A percentile compares a stretch with the other conserved stretches of the same genome.
Conservation (phyloP, 2,329 filamentous ascomycete species). For the Catunica adiposa region DNA sequence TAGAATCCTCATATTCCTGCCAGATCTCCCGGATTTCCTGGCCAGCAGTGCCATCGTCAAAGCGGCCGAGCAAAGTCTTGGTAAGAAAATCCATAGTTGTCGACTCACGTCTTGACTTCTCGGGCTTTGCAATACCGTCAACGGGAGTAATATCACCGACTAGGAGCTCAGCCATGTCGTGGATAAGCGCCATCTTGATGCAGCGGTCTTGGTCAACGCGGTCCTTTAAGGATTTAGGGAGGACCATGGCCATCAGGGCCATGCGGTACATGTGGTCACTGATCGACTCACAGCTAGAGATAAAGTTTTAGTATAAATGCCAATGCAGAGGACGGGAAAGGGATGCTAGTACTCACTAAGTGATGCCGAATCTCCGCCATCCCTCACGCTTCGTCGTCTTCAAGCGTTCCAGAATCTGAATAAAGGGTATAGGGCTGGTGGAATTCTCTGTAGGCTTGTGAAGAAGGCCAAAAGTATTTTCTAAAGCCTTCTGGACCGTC, state of each 20-base stretch:
- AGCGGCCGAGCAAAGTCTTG: slow-evolving; percentile 51
- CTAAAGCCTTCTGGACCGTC: slow-evolving; percentile 17
- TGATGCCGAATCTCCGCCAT: slow-evolving; percentile 77
- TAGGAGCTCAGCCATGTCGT: slow-evolving; percentile 92
- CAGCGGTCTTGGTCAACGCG: slow-evolving; percentile 66
- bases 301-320: neutral
- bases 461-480: slow-evolving; percentile 19
- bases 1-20: slow-evolving; percentile 85
- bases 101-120: slow-evolving; percentile 77
- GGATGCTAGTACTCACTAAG: slow-evolving; percentile 29
- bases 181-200: slow-evolving; percentile 87
- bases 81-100: slow-evolving; percentile 88
- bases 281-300: slow-evolving; percentile 63
- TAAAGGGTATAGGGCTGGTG: slow-evolving; percentile 70
- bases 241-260: slow-evolving; percentile 88
- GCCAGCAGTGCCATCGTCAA: slow-evolving; percentile 54
- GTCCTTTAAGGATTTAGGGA: slow-evolving; percentile 54
- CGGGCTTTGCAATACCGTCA: slow-evolving; percentile 66
- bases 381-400: slow-evolving; percentile 96
- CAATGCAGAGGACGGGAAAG: neutral
- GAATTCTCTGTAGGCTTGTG: slow-evolving; percentile 36
- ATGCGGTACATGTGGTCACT: slow-evolving; percentile 99
- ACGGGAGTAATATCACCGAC: slow-evolving; percentile 95
- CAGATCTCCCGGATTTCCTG: slow-evolving; percentile 62
- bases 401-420: slow-evolving; percentile 81